phyloP scores from a whole-genome alignment of 768 basidiomycete genomes.

The Mycena albidolilacea region DNA sequence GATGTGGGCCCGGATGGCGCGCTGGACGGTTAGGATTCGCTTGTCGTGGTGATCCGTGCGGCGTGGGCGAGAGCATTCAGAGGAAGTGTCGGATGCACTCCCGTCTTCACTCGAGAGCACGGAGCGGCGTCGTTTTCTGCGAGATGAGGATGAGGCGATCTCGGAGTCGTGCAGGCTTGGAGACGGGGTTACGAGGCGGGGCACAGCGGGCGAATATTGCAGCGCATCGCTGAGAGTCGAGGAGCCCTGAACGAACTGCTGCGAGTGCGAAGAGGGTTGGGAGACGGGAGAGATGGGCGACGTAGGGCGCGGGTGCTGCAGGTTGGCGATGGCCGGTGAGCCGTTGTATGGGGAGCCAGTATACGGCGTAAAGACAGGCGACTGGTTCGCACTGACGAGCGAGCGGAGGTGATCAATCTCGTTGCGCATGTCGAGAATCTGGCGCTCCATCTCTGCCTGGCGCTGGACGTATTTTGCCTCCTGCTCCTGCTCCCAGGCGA shows the following conservation, averaged over 20 bases:
- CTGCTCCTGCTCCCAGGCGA: constrained; percentile 80
- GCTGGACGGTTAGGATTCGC: constrained; percentile 75
- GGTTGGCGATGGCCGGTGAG: constrained; percentile 51
- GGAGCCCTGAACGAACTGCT: constrained; percentile 57
- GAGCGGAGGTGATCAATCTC: constrained; percentile 65
- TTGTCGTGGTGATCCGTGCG: constrained; percentile 75
- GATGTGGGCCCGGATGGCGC: constrained; percentile 27
- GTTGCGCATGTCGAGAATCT: constrained; percentile 68
- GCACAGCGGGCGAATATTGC: constrained; percentile 15
- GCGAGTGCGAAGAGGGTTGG: constrained; percentile 48
- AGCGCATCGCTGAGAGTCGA: constrained; percentile 47
- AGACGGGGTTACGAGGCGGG: constrained; percentile 50
- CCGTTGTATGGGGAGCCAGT: constrained; percentile 21
- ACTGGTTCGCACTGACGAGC: constrained; percentile 48
- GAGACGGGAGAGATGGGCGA: constrained; percentile 58
- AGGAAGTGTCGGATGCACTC: constrained; percentile 53
- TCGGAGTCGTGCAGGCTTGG: constrained; percentile 49
- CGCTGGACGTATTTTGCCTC: constrained; percentile 70
- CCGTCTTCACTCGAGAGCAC: constrained; percentile 55
- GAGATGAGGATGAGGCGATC: constrained; percentile 30
- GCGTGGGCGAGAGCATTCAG: constrained; percentile 50
- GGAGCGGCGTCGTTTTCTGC: constrained; percentile 50
- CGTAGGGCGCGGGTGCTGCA: constrained; percentile 45
- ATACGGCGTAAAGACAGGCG: constrained; percentile 32
- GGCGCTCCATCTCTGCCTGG: constrained; percentile 73